These are phyloP conservation scores for Colletotrichum sp. DNA, from an alignment of 2,329 filamentous ascomycete species.

Conservation along the genomic window DNA sequence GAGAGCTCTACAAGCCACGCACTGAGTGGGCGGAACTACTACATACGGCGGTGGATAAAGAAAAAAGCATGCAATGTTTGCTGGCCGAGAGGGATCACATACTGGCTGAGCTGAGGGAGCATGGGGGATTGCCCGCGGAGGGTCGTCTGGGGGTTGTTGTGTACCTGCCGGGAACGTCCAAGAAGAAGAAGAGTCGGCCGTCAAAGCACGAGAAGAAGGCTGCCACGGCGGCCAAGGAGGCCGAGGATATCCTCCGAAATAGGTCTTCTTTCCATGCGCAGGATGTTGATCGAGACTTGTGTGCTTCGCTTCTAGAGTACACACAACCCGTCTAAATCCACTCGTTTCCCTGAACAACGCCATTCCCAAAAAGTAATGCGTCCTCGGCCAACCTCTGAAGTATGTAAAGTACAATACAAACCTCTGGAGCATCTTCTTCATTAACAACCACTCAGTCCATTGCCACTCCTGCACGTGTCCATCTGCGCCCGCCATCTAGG, in stretches of 20 bases:
- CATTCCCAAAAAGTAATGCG: too few species aligned
- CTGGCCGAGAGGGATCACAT: background rate
- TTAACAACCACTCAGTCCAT: background rate
- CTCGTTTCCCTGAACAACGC: too few species aligned
- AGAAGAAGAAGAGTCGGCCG: background rate
- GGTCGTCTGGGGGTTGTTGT: background rate
- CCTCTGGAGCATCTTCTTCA: background rate
- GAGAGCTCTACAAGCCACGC: background rate
- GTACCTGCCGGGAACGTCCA: background rate
- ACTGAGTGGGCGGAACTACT: background rate
- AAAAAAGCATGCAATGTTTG: background rate
- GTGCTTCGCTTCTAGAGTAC: too few species aligned
- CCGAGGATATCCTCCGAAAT: background rate
- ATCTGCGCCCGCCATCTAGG: background rate
- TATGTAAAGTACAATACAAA: background rate
- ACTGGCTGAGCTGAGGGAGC: background rate
- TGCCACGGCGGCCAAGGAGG: background rate
- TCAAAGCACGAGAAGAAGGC: background rate
- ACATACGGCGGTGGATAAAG: background rate
- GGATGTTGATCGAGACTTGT: background rate
- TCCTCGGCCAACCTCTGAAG: background rate
- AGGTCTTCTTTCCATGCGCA: background rate
- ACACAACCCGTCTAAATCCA: too few species aligned
- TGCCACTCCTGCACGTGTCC: background rate
- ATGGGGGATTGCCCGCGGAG: background rate